Base-by-base conservation (phyloP, 1,284 basidiomycete genomes). In the Boletus smithii region DNA sequence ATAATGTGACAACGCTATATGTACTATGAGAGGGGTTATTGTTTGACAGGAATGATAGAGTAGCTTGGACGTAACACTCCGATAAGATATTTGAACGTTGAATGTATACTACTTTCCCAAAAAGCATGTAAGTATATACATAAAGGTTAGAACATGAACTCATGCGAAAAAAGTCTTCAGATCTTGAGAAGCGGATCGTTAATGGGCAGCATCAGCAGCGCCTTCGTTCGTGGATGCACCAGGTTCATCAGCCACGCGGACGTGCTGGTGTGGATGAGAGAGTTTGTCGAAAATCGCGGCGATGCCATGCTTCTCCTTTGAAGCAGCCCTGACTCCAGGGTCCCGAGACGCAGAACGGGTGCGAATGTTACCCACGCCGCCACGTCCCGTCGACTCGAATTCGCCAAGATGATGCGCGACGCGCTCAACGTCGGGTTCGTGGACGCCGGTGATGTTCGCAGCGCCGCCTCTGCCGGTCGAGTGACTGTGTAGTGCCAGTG, bases 311-410 rank as follows among this genome's bases (percentile, higher is more conserved):
- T 61, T 68, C 13, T 65, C 68, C 57, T 64, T 65, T 8, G 66
- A 66, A 8, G 16, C 6, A 10, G 57, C 54, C 35, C 65, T 60
- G 37, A 32, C 41, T 4, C 44, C 48, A 9, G 67, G 63, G 27
- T 71, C 69, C 16, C 71, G 70, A n/a, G 73, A 72, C 3, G 36
- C 57, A 14, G 73, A 74, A 31, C 69, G 68, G 11, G 74, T 70
- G 31, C 76, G 77, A 46, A 88, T 80, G 61, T 91, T 90, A 10
- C 88, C 88, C 5, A 69, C 77, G 8, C 87, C 88, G n/a, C 88
- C 87, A 17, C 87, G 79, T 3, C 86, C 87, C 11, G 75, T 72
- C 16, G 77, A 77, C 50, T 73, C 72, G 34, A 62, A 65, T 1
- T 64, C 64, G 8, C 53, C 50, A 9, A 56, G 50, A 46, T 59